Percentiles rank a stretch among this genome's conserved stretches.
Evolutionary conservation across 2,329 filamentous ascomycete genomes (phyloP).

Genomic region (Monilinia polystroma): DNA sequence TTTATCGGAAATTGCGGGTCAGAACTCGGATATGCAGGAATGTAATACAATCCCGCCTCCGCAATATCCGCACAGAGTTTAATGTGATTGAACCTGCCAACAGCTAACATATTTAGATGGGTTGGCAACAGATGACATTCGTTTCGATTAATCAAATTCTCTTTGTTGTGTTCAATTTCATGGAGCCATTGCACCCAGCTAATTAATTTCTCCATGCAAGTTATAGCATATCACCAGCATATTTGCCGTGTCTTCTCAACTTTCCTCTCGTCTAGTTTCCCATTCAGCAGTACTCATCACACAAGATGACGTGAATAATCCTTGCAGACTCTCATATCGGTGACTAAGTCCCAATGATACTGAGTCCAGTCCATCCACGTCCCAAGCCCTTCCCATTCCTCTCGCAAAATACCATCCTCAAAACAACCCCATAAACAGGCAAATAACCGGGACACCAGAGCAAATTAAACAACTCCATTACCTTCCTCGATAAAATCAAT

Average conservation of each 20-base stretch:
- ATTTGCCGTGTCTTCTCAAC: background rate
- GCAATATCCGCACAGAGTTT: constrained; percentile 2
- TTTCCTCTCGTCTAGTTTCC: background rate
- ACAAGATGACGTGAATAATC: background rate
- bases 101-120: no score
- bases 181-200: background rate
- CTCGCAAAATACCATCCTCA: background rate
- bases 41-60: background rate
- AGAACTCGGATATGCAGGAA: background rate
- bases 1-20: background rate
- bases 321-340: background rate
- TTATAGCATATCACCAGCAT: background rate
- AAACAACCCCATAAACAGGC: background rate
- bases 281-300: no score
- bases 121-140: background rate
- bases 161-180: background rate
- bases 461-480: background rate
- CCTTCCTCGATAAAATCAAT: background rate
- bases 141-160: background rate
- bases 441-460: background rate
- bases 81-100: background rate
- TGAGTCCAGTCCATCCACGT: no score
- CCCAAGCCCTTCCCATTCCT: background rate
- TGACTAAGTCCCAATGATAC: background rate
- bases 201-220: background rate